Conservation (phyloP, 345 rosid species). For the Acer campestre region DNA sequence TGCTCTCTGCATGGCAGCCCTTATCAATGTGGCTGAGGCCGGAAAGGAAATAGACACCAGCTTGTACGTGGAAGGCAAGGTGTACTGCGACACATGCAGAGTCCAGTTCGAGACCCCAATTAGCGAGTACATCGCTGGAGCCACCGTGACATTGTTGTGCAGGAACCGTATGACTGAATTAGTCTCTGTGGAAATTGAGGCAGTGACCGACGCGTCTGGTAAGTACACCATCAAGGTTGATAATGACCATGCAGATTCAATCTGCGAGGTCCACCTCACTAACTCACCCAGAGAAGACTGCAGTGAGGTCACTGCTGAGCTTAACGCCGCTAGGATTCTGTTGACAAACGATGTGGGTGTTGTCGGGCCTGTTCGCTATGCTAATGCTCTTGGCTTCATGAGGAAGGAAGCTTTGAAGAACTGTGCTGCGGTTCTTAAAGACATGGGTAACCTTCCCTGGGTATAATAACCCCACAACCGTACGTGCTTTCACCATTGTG, state of each 20-base stretch:
- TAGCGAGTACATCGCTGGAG: constrained; percentile 10
- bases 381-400: constrained; percentile 40
- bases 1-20: constrained; percentile 21
- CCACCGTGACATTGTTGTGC: constrained; percentile 37
- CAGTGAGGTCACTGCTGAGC: constrained; percentile 11
- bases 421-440: constrained; percentile 26
- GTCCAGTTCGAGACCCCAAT: constrained; percentile 23
- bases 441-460: constrained; percentile 14
- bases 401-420: constrained; percentile 17
- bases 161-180: constrained; percentile 9
- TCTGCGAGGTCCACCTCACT: constrained; percentile 30
- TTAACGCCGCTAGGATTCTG: constrained; percentile 21
- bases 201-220: constrained; percentile 24
- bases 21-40: constrained; percentile 11
- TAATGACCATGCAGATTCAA: constrained; percentile 37
- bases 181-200: constrained; percentile 15
- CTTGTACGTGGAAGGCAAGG: constrained; percentile 30
- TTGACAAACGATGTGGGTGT: constrained; percentile 28
- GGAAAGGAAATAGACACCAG: too few relatives aligned
- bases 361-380: constrained; percentile 2
- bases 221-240: constrained; percentile 23
- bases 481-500: too few relatives aligned
- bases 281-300: constrained; percentile 27
- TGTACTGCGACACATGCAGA: constrained; percentile 30
- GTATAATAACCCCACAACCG: too few relatives aligned